Evolutionary conservation across 2,329 filamentous ascomycete genomes (phyloP).

Genomic region (Diaporthe vexans): DNA sequence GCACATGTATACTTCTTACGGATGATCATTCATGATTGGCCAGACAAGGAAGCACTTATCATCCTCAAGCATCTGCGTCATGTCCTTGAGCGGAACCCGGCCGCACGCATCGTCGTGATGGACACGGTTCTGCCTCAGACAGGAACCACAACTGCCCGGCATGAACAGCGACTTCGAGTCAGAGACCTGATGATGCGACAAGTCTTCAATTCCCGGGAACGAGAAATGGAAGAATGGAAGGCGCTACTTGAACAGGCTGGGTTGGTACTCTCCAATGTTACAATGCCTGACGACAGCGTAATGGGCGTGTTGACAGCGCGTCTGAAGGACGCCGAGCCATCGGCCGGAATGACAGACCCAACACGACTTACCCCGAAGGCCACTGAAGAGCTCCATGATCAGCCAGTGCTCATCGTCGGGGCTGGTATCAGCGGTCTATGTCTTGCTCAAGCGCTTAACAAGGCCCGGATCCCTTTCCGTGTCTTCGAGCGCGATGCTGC

Average conservation of each 20-base stretch:
- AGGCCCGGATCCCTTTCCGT: slow-evolving; percentile 14
- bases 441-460: slow-evolving; percentile 22
- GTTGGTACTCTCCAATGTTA: not conserved
- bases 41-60: not conserved
- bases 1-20: slow-evolving; percentile 14
- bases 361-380: no score
- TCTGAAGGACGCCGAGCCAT: not conserved
- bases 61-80: slow-evolving; percentile 1
- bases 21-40: slow-evolving; percentile 31
- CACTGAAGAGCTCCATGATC: not conserved
- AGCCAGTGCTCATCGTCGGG: slow-evolving; percentile 6
- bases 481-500: slow-evolving; percentile 21
- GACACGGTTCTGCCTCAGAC: slow-evolving; percentile 24
- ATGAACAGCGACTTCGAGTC: slow-evolving; percentile 14
- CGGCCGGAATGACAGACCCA: not conserved
- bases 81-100: not conserved
- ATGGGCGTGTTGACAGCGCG: slow-evolving; percentile 10
- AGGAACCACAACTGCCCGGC: slow-evolving; percentile 5
- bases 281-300: slow-evolving; percentile 12
- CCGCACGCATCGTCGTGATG: slow-evolving; percentile 18
- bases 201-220: slow-evolving; percentile 16
- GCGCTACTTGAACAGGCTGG: slow-evolving; percentile 3
- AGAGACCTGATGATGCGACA: slow-evolving; percentile 29
- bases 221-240: slow-evolving; percentile 27
- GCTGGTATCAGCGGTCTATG: slow-evolving; percentile 18